Evolutionary conservation across 2,329 filamentous ascomycete species (phyloP).

Genomic region (Macrophomina phaseolina): DNA sequence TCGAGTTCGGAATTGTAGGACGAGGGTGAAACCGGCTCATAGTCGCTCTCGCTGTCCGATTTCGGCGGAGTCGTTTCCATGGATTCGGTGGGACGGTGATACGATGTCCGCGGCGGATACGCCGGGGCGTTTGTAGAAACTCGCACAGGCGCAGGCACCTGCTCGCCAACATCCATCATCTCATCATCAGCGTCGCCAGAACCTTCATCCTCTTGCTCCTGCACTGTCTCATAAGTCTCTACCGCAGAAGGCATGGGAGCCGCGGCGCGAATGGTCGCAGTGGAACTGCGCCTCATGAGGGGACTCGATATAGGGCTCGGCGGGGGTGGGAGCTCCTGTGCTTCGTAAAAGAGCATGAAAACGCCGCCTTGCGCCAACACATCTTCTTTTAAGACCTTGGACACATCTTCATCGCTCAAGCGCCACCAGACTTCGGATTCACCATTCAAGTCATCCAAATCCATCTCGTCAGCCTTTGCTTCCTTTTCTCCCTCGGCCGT

Average conservation of each 20-base stretch:
- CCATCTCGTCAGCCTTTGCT: conserved; percentile 10
- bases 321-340: conserved; percentile 17
- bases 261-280: conserved; percentile 20
- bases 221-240: conserved; percentile 16
- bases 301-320: conserved; percentile 3
- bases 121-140: background rate
- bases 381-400: conserved; percentile 71
- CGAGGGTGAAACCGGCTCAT: background rate
- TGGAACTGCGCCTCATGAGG: conserved; percentile 21
- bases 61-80: conserved; percentile 12
- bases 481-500: conserved; percentile 3
- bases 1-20: conserved; percentile 13
- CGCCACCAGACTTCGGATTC: conserved; percentile 75
- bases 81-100: conserved; percentile 12
- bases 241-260: conserved; percentile 2
- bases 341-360: conserved; percentile 97
- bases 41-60: conserved; percentile 20
- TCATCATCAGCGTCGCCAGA: conserved; percentile 5
- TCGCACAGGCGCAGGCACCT: background rate
- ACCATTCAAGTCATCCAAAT: background rate
- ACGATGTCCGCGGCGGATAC: background rate
- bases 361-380: conserved; percentile 80
- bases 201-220: conserved; percentile 25
- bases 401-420: conserved; percentile 87
- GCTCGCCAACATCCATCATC: background rate